Base-by-base conservation (phyloP, 2,329 filamentous ascomycete species). In the Fonsecaea pugnacius region DNA sequence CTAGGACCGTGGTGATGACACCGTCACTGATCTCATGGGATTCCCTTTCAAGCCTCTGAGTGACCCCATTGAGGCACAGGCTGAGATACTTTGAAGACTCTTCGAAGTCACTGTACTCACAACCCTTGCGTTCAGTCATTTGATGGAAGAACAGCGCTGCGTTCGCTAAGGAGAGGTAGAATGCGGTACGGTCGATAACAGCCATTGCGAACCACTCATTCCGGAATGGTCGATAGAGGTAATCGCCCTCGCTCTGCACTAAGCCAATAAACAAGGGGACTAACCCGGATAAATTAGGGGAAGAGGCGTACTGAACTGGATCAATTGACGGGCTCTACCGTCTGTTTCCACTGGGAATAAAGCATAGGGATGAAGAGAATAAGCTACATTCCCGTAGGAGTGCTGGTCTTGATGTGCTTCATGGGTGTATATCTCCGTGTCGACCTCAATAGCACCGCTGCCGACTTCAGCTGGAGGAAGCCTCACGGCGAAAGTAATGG, bases 151-250 rank as follows among this genome's bases (percentile, higher is more conserved):
- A 73, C 66, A 73, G 69, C 30, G 71, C 64, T 5, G 71, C 71
- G 54, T 73, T 73, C 54, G 71, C 71, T 58, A 72, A 55, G 27
- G 67, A 68, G 32, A 73, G 57, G 12, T 66, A 66, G 36, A 72
- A 69, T n/a, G 71, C 71, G 48, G 67, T 72, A 35, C 30, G 18
- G 60, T 73, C 71, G 0, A 55, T 60, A 46, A 72, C 53, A 16
- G 71, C 69, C 71, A 73, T 70, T 5, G 67, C 64, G 36, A 72
- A 73, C 71, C 71, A 73, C 50, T 72, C 67, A 24, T 64, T 61
- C n/a, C 71, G 70, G 55, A 73, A 72, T 2, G 71, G 71, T 10
- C 71, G 70, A 51, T 70, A 72, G 4, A 70, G 63, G 46, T 71
- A 69, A n/a, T 69, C 70, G 1, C 52, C 46, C 38, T 65, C 63